phyloP scores from a whole-genome alignment of 1,284 basidiomycete genomes.

The Cyathus pygmaeus region DNA sequence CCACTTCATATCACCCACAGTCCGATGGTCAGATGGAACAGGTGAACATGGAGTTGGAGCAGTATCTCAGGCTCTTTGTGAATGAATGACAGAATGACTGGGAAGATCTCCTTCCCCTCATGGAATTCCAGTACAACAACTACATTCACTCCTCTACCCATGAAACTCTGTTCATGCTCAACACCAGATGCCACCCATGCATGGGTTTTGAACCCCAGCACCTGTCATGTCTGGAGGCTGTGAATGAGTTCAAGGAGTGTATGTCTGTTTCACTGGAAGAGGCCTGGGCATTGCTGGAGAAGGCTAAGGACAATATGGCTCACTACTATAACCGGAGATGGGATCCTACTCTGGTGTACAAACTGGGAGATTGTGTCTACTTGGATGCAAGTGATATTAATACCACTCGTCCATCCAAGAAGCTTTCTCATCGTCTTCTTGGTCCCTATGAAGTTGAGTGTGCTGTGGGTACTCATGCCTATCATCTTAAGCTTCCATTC shows the following conservation, averaged over 20 bases:
- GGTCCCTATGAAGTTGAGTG: constrained; percentile 47
- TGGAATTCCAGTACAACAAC: constrained; percentile 24
- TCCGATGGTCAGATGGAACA: constrained; percentile 42
- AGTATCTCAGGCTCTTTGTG: constrained; percentile 17
- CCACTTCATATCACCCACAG: constrained; percentile 47
- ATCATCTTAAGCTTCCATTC: constrained; percentile 42
- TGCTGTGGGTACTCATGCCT: constrained; percentile 32
- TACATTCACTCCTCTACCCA: constrained; percentile 14
- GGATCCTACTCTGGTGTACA: background rate
- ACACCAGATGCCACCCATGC: constrained; percentile 17
- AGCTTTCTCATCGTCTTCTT: constrained; percentile 36
- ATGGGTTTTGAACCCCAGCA: constrained; percentile 21
- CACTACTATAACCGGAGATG: constrained; percentile 12
- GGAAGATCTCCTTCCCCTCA: constrained; percentile 14
- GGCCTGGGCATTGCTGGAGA: constrained; percentile 11
- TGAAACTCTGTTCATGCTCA: constrained; percentile 7
- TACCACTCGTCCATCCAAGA: constrained; percentile 37
- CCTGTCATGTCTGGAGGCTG: constrained; percentile 7
- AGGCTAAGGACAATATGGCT: constrained; percentile 15
- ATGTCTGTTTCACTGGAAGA: constrained; percentile 14
- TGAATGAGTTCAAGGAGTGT: constrained; percentile 16
- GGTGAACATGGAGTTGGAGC: constrained; percentile 21
- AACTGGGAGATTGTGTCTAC: constrained; percentile 38
- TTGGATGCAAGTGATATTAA: constrained; percentile 37
- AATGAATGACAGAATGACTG: constrained; percentile 25